Conservation (phyloP, 345 rosid species). For the Euphorbia peplus region DNA sequence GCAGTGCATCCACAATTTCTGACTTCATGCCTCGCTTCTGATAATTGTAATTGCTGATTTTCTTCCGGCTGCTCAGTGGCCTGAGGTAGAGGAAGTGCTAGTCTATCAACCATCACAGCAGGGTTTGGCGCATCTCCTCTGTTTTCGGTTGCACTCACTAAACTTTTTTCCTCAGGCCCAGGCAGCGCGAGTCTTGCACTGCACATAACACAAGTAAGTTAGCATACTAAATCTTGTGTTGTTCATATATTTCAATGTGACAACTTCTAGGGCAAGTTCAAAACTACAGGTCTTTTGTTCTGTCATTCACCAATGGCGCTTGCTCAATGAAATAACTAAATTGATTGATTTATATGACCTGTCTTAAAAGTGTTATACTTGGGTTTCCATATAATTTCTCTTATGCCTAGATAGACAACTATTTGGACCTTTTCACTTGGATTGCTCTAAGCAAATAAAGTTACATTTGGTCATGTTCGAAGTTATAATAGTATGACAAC, state of each 20-base stretch:
- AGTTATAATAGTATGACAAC: not conserved
- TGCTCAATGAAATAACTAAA: slow-evolving; percentile 2
- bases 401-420: not conserved
- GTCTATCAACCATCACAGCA: slow-evolving; percentile 31
- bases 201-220: slow-evolving; percentile 27
- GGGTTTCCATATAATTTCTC: not conserved
- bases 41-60: slow-evolving; percentile 23
- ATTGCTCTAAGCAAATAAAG: not conserved
- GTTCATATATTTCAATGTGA: not conserved
- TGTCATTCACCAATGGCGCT: not conserved
- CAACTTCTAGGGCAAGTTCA: slow-evolving; percentile 7
- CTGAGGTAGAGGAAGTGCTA: slow-evolving; percentile 28
- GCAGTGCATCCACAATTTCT: not conserved
- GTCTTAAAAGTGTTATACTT: not conserved
- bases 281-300: not conserved
- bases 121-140: slow-evolving; percentile 33
- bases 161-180: slow-evolving; percentile 67
- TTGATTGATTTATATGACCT: not conserved
- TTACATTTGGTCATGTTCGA: not conserved
- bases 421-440: not conserved
- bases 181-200: slow-evolving; percentile 93
- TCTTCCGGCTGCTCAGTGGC: slow-evolving; percentile 35
- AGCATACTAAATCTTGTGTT: not conserved
- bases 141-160: slow-evolving; percentile 36
- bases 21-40: slow-evolving; percentile 20